Evolutionary conservation across 768 basidiomycete genomes (phyloP).

Genomic region (Leccinum barrowsii): DNA sequence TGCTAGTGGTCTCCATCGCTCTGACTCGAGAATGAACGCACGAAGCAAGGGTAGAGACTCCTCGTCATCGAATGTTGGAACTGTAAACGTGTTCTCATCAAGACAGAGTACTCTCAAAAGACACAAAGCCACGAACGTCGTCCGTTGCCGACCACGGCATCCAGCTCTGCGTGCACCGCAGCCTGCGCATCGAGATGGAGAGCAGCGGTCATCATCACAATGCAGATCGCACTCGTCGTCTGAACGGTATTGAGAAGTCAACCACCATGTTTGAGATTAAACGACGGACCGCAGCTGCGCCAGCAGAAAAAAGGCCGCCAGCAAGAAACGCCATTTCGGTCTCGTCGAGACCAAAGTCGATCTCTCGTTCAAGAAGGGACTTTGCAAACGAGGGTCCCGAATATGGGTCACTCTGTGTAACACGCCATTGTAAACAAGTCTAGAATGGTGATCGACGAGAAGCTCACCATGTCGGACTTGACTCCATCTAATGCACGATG

Average conservation of each 20-base stretch:
- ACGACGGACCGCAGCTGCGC: conserved; percentile 33
- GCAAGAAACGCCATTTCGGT: conserved; percentile 31
- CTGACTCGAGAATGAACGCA: no score
- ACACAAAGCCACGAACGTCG: conserved; percentile 1
- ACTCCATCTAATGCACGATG: conserved; percentile 42
- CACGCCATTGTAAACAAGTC: not conserved
- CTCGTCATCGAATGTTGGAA: no score
- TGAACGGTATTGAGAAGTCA: no score
- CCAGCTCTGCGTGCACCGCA: conserved; percentile 49
- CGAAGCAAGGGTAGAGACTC: no score
- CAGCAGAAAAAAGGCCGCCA: conserved; percentile 55
- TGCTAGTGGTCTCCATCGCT: no score
- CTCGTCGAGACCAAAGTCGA: conserved; percentile 46
- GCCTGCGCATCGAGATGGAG: not conserved
- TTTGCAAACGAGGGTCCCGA: conserved; percentile 47
- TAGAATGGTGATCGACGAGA: not conserved
- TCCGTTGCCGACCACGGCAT: conserved; percentile 41
- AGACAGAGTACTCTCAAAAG: no score
- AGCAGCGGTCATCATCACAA: no score
- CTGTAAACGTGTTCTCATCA: no score
- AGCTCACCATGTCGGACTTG: conserved; percentile 38
- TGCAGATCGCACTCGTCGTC: no score
- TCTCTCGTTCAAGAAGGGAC: conserved; percentile 48
- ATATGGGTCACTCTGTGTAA: conserved; percentile 2
- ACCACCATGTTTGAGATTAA: no score